These are phyloP conservation scores for Elasticomyces elasticus DNA, from an alignment of 495 filamentous ascomycete species.

Conservation along the genomic window DNA sequence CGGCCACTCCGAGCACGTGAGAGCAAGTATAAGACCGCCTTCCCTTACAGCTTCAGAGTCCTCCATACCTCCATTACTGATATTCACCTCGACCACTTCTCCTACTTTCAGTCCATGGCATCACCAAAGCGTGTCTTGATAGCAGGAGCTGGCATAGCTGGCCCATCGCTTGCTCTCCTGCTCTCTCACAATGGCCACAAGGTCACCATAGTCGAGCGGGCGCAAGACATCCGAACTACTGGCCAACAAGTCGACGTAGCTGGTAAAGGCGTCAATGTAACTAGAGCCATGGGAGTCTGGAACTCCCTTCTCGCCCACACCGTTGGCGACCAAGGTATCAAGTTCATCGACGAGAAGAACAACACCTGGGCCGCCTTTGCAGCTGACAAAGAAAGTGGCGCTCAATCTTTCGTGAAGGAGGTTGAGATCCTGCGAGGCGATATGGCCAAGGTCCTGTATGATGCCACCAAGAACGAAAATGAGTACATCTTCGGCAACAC, in stretches of 20 bases:
- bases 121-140: conserved; percentile 27
- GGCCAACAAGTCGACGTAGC: conserved; percentile 34
- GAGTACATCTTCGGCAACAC: conserved; percentile 12
- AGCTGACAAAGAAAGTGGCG: not conserved
- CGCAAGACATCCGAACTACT: conserved; percentile 25
- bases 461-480: conserved; percentile 4
- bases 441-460: conserved; percentile 33
- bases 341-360: conserved; percentile 14
- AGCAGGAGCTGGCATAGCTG: conserved; percentile 25
- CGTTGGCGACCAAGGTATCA: conserved; percentile 11
- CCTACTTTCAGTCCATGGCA: no score
- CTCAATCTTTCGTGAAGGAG: conserved; percentile 3
- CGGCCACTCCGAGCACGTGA: no score
- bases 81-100: no score
- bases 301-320: conserved; percentile 3
- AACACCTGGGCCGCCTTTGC: conserved; percentile 9
- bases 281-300: conserved; percentile 27
- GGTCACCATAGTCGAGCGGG: conserved; percentile 29
- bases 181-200: conserved; percentile 22
- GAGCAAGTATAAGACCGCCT: no score
- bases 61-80: not conserved
- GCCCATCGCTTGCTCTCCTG: conserved; percentile 21
- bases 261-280: conserved; percentile 28
- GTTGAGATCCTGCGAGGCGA: conserved; percentile 48
- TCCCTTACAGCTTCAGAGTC: not conserved